phyloP scores from a whole-genome alignment of 2,329 filamentous ascomycete species.

The Podosphaera xanthii region DNA sequence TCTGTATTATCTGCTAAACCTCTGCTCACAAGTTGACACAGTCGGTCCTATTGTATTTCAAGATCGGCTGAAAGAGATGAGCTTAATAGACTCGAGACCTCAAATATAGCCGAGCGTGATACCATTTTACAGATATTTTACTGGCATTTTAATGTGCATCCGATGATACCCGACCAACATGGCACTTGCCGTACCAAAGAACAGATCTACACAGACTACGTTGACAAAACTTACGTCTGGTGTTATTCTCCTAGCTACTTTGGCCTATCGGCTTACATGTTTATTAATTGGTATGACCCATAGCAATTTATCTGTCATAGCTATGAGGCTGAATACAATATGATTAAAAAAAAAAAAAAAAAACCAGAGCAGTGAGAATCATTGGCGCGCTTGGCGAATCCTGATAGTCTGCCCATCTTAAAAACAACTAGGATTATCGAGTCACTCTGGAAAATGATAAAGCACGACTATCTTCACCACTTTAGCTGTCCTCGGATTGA shows the following conservation, averaged over 20 bases:
- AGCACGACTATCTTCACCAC: not conserved
- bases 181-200: too few species aligned
- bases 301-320: not conserved
- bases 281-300: not conserved
- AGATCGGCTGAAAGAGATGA: too few species aligned
- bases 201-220: too few species aligned
- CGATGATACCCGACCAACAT: too few species aligned
- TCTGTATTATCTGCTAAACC: too few species aligned
- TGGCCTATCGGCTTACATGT: not conserved
- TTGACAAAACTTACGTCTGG: too few species aligned
- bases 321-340: not conserved
- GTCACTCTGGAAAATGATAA: not conserved
- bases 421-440: not conserved
- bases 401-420: not conserved
- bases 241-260: not conserved
- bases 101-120: too few species aligned
- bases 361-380: not conserved
- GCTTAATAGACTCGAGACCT: too few species aligned
- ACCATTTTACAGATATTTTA: too few species aligned
- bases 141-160: too few species aligned
- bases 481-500: not conserved
- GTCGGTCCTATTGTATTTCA: too few species aligned
- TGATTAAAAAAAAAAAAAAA: not conserved
- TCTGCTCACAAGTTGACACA: too few species aligned
- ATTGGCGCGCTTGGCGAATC: not conserved